phyloP scores from a whole-genome alignment of 2,329 filamentous ascomycete genomes.

The Arthrobotrys megalospora region DNA sequence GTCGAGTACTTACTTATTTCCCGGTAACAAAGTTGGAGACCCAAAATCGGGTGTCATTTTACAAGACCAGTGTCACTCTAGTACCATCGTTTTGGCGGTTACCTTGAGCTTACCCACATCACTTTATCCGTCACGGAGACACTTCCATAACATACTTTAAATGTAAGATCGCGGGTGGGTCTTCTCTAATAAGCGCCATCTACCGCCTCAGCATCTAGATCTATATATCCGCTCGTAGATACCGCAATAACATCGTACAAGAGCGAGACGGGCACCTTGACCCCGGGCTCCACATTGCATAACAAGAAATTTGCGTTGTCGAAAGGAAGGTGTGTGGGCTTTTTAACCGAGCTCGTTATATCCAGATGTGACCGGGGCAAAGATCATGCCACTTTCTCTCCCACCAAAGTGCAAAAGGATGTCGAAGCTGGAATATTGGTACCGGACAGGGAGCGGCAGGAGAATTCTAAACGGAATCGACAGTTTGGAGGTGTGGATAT shows the following conservation, averaged over 20 bases:
- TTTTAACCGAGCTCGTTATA: conserved; percentile 12
- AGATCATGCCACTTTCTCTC: conserved; percentile 17
- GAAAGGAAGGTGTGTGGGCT: neutral
- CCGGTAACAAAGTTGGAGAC: too few relatives aligned
- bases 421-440: conserved; percentile 4
- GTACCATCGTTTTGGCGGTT: too few relatives aligned
- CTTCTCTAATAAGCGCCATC: too few relatives aligned
- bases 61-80: too few relatives aligned
- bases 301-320: conserved; percentile 2
- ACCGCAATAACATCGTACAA: neutral
- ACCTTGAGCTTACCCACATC: too few relatives aligned
- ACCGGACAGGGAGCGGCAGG: neutral
- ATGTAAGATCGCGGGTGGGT: too few relatives aligned
- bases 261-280: neutral
- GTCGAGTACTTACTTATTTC: too few relatives aligned
- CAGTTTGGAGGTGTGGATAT: neutral
- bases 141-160: too few relatives aligned
- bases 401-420: neutral
- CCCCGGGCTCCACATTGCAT: neutral
- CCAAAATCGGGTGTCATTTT: too few relatives aligned
- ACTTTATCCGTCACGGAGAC: too few relatives aligned
- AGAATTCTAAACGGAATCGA: neutral
- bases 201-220: too few relatives aligned
- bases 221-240: too few relatives aligned
- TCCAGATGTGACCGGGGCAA: neutral